Base-by-base conservation (phyloP, 345 rosid genomes). In the Boechera divaricarpa region DNA sequence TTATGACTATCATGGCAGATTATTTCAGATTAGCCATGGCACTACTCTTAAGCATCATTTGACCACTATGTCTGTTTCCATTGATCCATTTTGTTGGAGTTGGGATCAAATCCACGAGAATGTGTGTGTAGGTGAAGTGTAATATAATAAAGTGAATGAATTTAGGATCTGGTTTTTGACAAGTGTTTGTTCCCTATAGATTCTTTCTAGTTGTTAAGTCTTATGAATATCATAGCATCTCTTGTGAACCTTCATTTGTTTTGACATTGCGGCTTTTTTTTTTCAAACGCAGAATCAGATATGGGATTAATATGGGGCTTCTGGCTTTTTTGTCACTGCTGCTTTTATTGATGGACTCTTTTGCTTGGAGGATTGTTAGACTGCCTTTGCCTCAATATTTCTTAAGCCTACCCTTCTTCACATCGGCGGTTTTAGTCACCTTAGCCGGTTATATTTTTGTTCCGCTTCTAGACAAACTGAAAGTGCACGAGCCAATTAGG, bases 281-380 rank as follows among this genome's bases (percentile, higher is more conserved):
- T 12, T 28, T 16, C 63, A 60, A 39, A 45, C 63, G 84, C 97
- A 92, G 97, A 86, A 85, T 85, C 78, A 89, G 86, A 78, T 81
- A 72, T 74, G 97, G 98, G 69, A 75, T 81, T 74, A 90, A 86
- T 76, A 61, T 85, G 67, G 95, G 86, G 48, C 83, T 94, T 77
- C 79, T 90, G 49, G 79, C 82, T 24, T 92, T 94, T 83, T 59
- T 86, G 78, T 67, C 86, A 0, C 36, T 79, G 32, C 79, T 88
- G 69, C 89, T 90, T 79, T 45, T 90, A 65, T 78, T 86, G 64
- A 83, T 86, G 61, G 98, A 94, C 77, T 90, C 89, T 83, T 89
- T 89, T 67, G 97, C 95, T 5, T 92, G 98, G 98, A 89, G 87
- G 84, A 89, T 94, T 48, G 94, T 92, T 76, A 88, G 97, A 79